Evolutionary conservation across 805 yeast species (phyloP), one percentile per base, ranked within the genome.

Genomic region (Lipomyces chichibuensis): DNA sequence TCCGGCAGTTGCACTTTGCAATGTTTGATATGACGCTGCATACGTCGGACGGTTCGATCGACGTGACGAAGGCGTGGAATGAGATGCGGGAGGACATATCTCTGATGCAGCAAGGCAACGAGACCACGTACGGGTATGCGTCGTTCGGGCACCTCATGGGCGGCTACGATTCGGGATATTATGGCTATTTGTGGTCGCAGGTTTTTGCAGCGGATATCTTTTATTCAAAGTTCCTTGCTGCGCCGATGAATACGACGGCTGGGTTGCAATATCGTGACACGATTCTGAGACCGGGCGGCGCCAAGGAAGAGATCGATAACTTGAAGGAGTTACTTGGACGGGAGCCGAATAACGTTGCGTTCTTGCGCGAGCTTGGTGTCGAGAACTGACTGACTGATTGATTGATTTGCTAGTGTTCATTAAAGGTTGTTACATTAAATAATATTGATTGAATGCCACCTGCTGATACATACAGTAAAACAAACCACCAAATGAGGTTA

Each of bases 131-230:
- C 66, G 95, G 95, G 2, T 90, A 85, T 74, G 87, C 88, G 39
- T 87, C 92, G 0, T 91, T 91, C 76, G 80, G 91, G 1, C 97
- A 91, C 75, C 85, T 90, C 76, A 85, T 88, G 81, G 92, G 92
- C 51, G 94, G 96, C 20, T 91, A 91, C 77, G 94, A 90, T 63
- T 87, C 93, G 11, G 92, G 93, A 2, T 91, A 91, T 78, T 91
- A 91, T 73, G 96, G 96, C 1, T 91, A 91, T 77, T 78, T 91
- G 79, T 91, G 92, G 88, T 89, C 96, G 1, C 88, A 87, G 74
- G 96, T 90, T 17, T 91, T 88, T 80, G 95, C 96, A 1, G 85
- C 91, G 6, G 97, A 91, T 77, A 89, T 91, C 75, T 91, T 84
- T 80, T 87, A 89, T 76, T 79, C 90, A 3, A 84, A 85, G 74